These are phyloP conservation scores for Phaeosphaeriaceae sp. DNA, from an alignment of 2,329 filamentous ascomycete species.

Conservation along the genomic window DNA sequence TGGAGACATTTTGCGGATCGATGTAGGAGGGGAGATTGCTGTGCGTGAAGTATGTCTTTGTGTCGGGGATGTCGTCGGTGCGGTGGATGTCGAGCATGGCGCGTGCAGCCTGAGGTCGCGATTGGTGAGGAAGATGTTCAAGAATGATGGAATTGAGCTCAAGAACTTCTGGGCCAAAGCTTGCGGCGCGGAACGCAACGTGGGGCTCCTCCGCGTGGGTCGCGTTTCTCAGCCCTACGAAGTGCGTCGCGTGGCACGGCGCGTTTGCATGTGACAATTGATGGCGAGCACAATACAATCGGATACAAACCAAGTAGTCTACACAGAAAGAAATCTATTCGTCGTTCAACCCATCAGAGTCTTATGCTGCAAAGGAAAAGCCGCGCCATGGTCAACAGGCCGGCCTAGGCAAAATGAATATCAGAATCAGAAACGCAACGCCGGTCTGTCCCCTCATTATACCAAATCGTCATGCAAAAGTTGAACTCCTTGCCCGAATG, in stretches of 20 bases:
- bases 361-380: background rate
- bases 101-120: background rate
- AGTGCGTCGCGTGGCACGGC: background rate
- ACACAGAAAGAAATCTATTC: background rate
- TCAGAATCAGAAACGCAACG: background rate
- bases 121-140: background rate
- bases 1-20: constrained; percentile 64
- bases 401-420: background rate
- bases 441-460: background rate
- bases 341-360: background rate
- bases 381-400: background rate
- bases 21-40: constrained; percentile 72
- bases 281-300: background rate
- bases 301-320: background rate
- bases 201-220: constrained; percentile 4
- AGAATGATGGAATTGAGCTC: background rate
- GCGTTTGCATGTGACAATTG: constrained; percentile 7
- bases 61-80: constrained; percentile 43
- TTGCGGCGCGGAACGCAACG: constrained; percentile 3
- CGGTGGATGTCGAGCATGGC: constrained; percentile 47
- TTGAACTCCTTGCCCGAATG: constrained; percentile 14
- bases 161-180: constrained; percentile 2
- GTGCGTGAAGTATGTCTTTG: constrained; percentile 79
- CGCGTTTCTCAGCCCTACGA: constrained; percentile 9
- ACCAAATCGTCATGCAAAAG: background rate